phyloP scores from a whole-genome alignment of 495 filamentous ascomycete species.

The Chaetomium fimeti region DNA sequence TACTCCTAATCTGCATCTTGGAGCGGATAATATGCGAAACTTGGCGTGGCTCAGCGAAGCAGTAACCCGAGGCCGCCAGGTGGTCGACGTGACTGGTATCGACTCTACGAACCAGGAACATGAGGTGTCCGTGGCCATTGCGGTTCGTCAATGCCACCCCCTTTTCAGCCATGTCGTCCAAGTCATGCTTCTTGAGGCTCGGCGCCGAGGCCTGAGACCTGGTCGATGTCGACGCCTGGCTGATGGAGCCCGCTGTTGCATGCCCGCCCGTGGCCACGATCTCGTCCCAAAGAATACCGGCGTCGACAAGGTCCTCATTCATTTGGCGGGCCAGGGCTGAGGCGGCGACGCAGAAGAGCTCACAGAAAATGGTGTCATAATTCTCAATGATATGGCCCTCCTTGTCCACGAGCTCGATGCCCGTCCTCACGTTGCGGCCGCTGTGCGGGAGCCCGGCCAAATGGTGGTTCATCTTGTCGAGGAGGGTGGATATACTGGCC shows the following conservation, averaged over 20 bases:
- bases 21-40: slow-evolving; percentile 65
- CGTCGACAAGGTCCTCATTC: slow-evolving; percentile 57
- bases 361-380: slow-evolving; percentile 78
- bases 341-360: slow-evolving; percentile 80
- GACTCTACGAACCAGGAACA: slow-evolving; percentile 75
- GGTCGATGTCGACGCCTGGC: slow-evolving; percentile 5
- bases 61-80: slow-evolving; percentile 70
- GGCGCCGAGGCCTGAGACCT: not conserved
- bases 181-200: not conserved
- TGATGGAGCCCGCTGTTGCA: slow-evolving; percentile 8
- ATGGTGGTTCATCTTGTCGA: slow-evolving; percentile 66
- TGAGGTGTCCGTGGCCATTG: slow-evolving; percentile 66
- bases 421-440: slow-evolving; percentile 27
- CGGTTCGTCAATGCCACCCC: slow-evolving; percentile 32
- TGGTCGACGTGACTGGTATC: slow-evolving; percentile 52
- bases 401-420: slow-evolving; percentile 40
- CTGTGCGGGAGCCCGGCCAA: slow-evolving; percentile 45
- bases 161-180: slow-evolving; percentile 32
- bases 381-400: slow-evolving; percentile 54
- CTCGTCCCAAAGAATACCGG: slow-evolving; percentile 77
- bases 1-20: slow-evolving; percentile 66
- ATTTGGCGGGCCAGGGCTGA: slow-evolving; percentile 66
- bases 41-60: slow-evolving; percentile 68
- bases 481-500: slow-evolving; percentile 61
- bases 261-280: slow-evolving; percentile 62